Evolutionary conservation across 129 eudicot species (phyloP), one percentile per base, ranked within the genome.

Genomic region (Smallanthus sonchifolius): DNA sequence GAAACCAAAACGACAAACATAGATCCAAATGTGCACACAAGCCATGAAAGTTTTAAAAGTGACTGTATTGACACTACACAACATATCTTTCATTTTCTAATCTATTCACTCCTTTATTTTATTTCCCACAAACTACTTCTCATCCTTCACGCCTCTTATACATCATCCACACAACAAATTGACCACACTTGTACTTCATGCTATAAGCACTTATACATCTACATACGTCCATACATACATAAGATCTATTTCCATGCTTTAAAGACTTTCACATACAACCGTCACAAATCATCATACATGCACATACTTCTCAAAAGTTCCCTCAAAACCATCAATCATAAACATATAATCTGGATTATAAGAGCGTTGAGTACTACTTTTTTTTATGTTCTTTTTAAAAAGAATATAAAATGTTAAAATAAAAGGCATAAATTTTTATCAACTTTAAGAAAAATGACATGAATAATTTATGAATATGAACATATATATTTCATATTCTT

Each of bases 81-180:
- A 28, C 72, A 78, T 57, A 61, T 7, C 76, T 49, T 20, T 70
- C 77, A 16, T 78, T 78, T 78, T 78, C 82, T 70, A 45, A 70
- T 78, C 55, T 51, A 49, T 65, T 67, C 80, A 24, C 47, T 74
- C 70, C 75, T 70, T 34, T 69, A 13, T 51, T 24, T 70, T 42
- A 49, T 78, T 49, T 71, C 62, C 68, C 83, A 79, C 67, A 79
- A 79, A 79, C 60, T 19, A 72, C 74, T 79, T 79, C 51, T 16
- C 35, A 72, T 79, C 74, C 83, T 79, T 79, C 78, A 79, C 83
- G 83, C 59, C 83, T 79, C 78, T 79, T 79, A 68, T 52, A 64
- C 73, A 30, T 79, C 78, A 79, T 65, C 83, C 74, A 79, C 67
- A 38, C 52, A 19, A 24, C 5, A 45, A 61, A 67, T 77, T 56